phyloP scores from a whole-genome alignment of 2,329 filamentous ascomycete genomes.

The Colletotrichum orbiculare region DNA sequence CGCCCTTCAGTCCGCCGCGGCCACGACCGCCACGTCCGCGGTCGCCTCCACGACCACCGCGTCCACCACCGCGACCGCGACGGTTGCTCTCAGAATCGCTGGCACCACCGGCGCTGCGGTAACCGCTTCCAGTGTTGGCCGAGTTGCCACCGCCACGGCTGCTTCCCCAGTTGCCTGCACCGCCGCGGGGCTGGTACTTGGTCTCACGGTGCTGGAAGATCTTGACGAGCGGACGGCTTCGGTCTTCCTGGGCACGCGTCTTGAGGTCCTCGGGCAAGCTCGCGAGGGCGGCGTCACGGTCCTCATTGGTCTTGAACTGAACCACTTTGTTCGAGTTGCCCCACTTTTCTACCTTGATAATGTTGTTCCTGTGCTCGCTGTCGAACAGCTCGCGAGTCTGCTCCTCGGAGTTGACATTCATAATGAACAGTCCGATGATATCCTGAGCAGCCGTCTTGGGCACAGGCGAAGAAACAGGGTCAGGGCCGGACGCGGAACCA shows the following conservation, averaged over 20 bases:
- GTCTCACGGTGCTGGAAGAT: constrained; percentile 79
- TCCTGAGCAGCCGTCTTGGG: constrained; percentile 71
- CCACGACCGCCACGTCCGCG: constrained; percentile 68
- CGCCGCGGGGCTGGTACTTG: constrained; percentile 69
- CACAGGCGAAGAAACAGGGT: constrained; percentile 67
- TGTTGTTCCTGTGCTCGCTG: constrained; percentile 85
- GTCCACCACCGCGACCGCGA: constrained; percentile 66
- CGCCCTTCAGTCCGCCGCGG: constrained; percentile 68
- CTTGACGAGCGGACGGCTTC: constrained; percentile 84
- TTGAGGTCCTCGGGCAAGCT: constrained; percentile 81
- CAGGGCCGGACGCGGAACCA: constrained; percentile 63
- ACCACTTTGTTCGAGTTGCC: constrained; percentile 85
- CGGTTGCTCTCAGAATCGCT: constrained; percentile 72
- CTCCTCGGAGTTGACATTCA: constrained; percentile 85
- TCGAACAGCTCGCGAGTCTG: constrained; percentile 84
- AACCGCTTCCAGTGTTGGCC: constrained; percentile 73
- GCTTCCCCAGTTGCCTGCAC: constrained; percentile 74
- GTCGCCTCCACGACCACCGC: constrained; percentile 68
- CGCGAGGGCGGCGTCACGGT: constrained; percentile 82
- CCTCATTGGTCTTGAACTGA: constrained; percentile 82
- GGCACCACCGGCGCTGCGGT: constrained; percentile 86
- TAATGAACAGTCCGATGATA: constrained; percentile 89
- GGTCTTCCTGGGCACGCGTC: constrained; percentile 76
- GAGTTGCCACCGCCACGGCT: constrained; percentile 71
- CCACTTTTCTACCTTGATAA: constrained; percentile 82